A percentile compares a stretch with the other conserved stretches of the same genome.
phyloP scores from a whole-genome alignment of 2,329 filamentous ascomycete genomes.

The Aspergillus calidoustus region DNA sequence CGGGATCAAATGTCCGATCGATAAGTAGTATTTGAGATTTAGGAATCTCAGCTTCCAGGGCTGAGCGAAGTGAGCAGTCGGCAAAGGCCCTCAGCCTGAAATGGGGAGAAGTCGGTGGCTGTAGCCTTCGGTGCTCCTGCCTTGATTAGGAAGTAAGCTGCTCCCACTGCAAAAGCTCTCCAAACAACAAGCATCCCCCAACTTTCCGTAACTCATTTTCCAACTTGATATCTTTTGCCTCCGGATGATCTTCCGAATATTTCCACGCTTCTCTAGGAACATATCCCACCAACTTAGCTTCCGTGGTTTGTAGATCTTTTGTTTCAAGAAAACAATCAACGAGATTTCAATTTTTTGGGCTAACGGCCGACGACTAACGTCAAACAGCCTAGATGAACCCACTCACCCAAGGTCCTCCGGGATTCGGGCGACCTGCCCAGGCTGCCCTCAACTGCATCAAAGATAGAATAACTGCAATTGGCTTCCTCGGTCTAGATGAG shows the following conservation, averaged over 20 bases:
- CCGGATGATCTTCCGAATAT: neutral
- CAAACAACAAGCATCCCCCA: neutral
- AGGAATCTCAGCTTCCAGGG: neutral
- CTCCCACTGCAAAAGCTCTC: neutral
- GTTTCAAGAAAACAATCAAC: neutral
- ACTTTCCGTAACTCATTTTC: neutral
- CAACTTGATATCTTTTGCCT: neutral
- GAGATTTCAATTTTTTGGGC: neutral
- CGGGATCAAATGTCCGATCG: neutral
- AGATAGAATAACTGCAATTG: neutral
- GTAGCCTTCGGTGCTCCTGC: neutral
- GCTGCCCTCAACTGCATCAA: neutral
- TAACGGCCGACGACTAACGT: neutral
- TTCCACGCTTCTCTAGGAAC: neutral
- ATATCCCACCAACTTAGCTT: neutral
- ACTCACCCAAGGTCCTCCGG: constrained; percentile 1
- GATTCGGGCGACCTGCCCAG: neutral
- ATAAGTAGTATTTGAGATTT: neutral
- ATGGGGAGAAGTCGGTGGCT: neutral
- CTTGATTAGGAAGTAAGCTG: neutral
- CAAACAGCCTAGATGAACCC: neutral
- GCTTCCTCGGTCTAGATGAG: neutral
- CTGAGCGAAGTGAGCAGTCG: neutral
- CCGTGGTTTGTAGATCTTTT: neutral
- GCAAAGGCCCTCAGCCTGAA: neutral